Evolutionary conservation across 1,284 basidiomycete species (phyloP).

Genomic region (Hortiboletus rubellus): DNA sequence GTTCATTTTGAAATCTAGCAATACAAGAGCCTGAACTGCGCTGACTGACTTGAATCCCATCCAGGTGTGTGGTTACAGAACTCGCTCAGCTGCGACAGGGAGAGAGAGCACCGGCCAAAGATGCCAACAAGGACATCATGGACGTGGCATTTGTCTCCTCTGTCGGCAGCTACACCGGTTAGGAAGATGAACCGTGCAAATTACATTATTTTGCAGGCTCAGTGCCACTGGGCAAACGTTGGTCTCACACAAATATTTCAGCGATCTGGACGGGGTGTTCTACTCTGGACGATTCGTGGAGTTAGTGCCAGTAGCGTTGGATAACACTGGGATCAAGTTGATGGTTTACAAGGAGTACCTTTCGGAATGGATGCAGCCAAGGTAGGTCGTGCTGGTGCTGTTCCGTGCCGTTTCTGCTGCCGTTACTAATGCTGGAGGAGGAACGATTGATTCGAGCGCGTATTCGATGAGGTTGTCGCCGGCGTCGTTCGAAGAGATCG

Average conservation of each 20-base stretch:
- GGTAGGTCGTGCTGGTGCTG: constrained; percentile 47
- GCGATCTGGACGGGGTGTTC: constrained; percentile 94
- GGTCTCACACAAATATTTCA: constrained; percentile 86
- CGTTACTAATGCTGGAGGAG: constrained; percentile 59
- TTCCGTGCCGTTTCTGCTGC: constrained; percentile 18
- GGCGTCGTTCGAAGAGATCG: constrained; percentile 40
- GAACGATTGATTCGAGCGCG: constrained; percentile 55
- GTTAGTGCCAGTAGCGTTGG: constrained; percentile 67
- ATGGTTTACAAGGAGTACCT: constrained; percentile 91
- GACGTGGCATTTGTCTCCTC: constrained; percentile 87
- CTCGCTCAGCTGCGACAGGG: too few relatives aligned
- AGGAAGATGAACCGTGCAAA: constrained; percentile 65
- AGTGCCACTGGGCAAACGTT: constrained; percentile 81
- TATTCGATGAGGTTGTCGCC: constrained; percentile 40
- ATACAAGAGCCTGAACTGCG: too few relatives aligned
- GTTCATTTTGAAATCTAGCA: too few relatives aligned
- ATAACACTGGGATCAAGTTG: constrained; percentile 86
- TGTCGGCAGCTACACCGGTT: constrained; percentile 78
- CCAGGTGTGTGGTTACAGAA: too few relatives aligned
- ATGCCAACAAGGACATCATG: constrained; percentile 81
- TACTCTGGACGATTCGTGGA: constrained; percentile 90
- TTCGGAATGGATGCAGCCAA: constrained; percentile 81
- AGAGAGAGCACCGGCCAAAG: constrained; percentile 41
- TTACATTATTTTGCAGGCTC: constrained; percentile 76
- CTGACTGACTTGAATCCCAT: too few relatives aligned